Base-by-base conservation (phyloP, 306 rosid species). In the Sicyos baderoa region DNA sequence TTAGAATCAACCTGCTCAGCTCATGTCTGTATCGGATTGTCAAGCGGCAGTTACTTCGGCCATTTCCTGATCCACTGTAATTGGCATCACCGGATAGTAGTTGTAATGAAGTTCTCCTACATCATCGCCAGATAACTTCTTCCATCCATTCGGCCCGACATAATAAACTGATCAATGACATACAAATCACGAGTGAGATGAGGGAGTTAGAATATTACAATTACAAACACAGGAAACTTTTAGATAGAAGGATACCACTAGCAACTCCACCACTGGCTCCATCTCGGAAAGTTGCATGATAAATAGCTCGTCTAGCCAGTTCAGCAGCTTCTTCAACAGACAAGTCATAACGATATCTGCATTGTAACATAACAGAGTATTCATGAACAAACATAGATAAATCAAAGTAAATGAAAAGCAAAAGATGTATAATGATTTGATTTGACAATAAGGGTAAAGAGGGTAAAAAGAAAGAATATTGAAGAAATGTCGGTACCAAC, bases 251-350 rank as follows among this genome's bases (percentile, higher is more conserved):
- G 18, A 29, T 29, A 29, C 98, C 93, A 35, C 95, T 86, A n/a
- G 91, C 95, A 78, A 87, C 95, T 79, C 97, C 97, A 75, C 96
- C 96, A 71, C 99, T 93, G 71, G 94, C 99, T 69, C 94, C 99
- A 70, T 93, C 96, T 55, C 91, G 88, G 71, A 89, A 90, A 29
- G 99, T 93, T 47, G 97, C 99, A 75, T 93, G 97, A 81, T 90
- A 93, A 53, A 90, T 93, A 27, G 99, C 77, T 47, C 97, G 79
- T 65, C 96, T 80, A 52, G 94, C 97, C 79, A 90, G 55, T 75
- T 93, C 99, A 63, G 94, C 79, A 60, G 96, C 97, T 82, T 90
- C 99, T 72, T 82, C 89, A 40, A 90, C 52, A 23, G 91, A 80
- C 86, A 93, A 27, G 78, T 93, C 94, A 75, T 79, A 80, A n/a